phyloP scores from a whole-genome alignment of 805 yeast species.

The Wickerhamiella galacta region DNA sequence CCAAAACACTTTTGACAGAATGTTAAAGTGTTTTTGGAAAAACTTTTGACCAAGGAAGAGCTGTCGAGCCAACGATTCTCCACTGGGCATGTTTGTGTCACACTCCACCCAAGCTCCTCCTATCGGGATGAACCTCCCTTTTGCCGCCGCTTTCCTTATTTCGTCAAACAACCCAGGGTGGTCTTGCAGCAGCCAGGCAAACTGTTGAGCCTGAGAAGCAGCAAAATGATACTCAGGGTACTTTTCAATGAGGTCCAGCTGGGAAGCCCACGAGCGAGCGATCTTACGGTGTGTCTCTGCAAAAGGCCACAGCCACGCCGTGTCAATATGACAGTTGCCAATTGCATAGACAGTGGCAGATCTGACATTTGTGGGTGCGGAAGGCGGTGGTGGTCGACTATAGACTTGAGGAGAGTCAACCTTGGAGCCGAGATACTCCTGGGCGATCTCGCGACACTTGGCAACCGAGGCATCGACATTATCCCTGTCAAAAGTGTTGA shows the following conservation, averaged over 20 bases:
- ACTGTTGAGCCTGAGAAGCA: slow-evolving; percentile 94
- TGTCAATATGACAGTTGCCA: slow-evolving; percentile 94
- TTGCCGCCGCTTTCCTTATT: slow-evolving; percentile 42
- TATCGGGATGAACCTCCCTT: slow-evolving; percentile 68
- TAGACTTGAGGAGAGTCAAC: slow-evolving; percentile 51
- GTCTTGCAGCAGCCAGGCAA: slow-evolving; percentile 74
- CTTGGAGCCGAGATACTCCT: slow-evolving; percentile 44
- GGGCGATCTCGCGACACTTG: slow-evolving; percentile 51
- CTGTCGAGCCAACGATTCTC: slow-evolving; percentile 81
- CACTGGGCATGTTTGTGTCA: slow-evolving; percentile 90
- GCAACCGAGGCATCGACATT: slow-evolving; percentile 37
- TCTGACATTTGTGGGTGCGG: slow-evolving; percentile 9
- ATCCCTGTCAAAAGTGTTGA: slow-evolving; percentile 64
- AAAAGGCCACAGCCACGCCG: slow-evolving; percentile 99
- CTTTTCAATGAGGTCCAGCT: slow-evolving; percentile 61
- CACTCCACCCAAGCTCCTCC: slow-evolving; percentile 99
- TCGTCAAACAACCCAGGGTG: slow-evolving; percentile 65
- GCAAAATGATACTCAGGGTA: slow-evolving; percentile 90
- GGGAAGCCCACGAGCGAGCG: slow-evolving; percentile 92
- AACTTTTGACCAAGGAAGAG: slow-evolving; percentile 81
- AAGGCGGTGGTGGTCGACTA: slow-evolving; percentile 12
- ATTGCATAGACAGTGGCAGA: slow-evolving; percentile 47
- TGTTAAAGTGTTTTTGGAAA: slow-evolving; percentile 64
- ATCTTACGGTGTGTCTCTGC: slow-evolving; percentile 88
- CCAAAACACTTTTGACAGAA: slow-evolving; percentile 69